Evolutionary conservation across 2,329 filamentous ascomycete genomes (phyloP).

Genomic region (Pseudomassariella vexata): DNA sequence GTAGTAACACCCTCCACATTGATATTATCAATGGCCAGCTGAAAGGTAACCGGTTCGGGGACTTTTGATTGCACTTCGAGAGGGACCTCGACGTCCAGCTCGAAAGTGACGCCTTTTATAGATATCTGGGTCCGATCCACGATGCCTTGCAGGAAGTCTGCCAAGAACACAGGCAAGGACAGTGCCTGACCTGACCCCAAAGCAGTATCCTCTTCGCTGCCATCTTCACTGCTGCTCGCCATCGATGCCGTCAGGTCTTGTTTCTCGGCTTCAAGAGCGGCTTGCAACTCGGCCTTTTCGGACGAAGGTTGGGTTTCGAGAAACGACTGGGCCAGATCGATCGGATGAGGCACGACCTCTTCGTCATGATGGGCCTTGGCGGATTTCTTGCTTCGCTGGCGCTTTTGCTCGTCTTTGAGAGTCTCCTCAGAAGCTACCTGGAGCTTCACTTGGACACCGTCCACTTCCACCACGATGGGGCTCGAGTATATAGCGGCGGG

Average conservation of each 20-base stretch:
- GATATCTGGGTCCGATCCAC: slow-evolving; percentile 64
- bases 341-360: slow-evolving; percentile 58
- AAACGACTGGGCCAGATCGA: slow-evolving; percentile 73
- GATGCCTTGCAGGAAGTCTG: slow-evolving; percentile 68
- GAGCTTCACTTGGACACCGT: slow-evolving; percentile 70
- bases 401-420: slow-evolving; percentile 21
- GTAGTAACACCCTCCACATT: slow-evolving; percentile 62
- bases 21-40: slow-evolving; percentile 59
- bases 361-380: slow-evolving; percentile 20
- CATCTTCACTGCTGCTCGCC: slow-evolving; percentile 53
- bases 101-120: slow-evolving; percentile 60
- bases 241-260: slow-evolving; percentile 58
- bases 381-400: slow-evolving; percentile 18
- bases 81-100: slow-evolving; percentile 56
- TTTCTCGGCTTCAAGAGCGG: slow-evolving; percentile 58
- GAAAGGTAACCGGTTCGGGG: slow-evolving; percentile 55
- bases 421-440: slow-evolving; percentile 41
- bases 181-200: slow-evolving; percentile 67
- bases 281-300: slow-evolving; percentile 63
- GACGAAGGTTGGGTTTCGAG: slow-evolving; percentile 63
- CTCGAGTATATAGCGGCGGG: slow-evolving; percentile 84
- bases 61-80: slow-evolving; percentile 38
- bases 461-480: slow-evolving; percentile 74
- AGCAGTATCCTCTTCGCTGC: slow-evolving; percentile 52
- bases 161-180: slow-evolving; percentile 64